A percentile compares a stretch with the other conserved stretches of the same genome.
Conservation (phyloP, 2,329 filamentous ascomycete genomes). For the Cercospora nicotianae region DNA sequence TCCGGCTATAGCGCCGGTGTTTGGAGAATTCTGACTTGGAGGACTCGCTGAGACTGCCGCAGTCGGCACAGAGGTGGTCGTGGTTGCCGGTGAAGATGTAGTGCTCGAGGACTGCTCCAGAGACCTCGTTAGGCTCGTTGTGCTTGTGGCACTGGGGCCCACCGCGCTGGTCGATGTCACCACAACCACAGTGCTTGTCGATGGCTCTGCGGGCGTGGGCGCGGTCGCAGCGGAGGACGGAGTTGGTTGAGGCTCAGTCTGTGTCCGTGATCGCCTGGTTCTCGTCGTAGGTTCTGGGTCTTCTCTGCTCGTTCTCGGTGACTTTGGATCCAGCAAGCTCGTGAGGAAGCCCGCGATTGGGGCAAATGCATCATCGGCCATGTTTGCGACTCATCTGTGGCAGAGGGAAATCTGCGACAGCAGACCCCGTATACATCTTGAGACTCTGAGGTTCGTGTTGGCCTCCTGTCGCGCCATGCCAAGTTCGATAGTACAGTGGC, state of each 20-base stretch:
- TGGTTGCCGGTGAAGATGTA: background rate
- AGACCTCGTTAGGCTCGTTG: background rate
- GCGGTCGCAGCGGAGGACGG: background rate
- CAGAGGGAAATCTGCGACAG: background rate
- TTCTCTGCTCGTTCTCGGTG: background rate
- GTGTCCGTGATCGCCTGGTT: background rate
- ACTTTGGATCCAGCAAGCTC: background rate
- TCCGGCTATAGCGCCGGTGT: constrained; percentile 13
- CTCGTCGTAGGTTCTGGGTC: background rate
- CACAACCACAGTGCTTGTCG: background rate
- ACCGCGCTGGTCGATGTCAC: background rate
- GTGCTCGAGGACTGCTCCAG: background rate
- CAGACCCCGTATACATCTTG: background rate
- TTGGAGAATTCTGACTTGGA: background rate
- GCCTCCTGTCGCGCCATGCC: constrained; percentile 8
- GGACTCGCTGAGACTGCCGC: background rate
- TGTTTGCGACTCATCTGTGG: background rate
- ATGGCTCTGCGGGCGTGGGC: background rate
- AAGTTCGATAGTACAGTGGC: constrained; percentile 1
- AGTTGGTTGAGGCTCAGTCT: background rate
- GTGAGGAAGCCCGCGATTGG: constrained; percentile 6
- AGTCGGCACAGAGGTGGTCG: background rate
- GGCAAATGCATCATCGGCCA: constrained; percentile 4
- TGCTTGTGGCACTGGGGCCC: background rate
- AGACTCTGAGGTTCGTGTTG: background rate